These are phyloP conservation scores for Drosera capensis DNA, from an alignment of 148 eudicot species.

Conservation along the genomic window DNA sequence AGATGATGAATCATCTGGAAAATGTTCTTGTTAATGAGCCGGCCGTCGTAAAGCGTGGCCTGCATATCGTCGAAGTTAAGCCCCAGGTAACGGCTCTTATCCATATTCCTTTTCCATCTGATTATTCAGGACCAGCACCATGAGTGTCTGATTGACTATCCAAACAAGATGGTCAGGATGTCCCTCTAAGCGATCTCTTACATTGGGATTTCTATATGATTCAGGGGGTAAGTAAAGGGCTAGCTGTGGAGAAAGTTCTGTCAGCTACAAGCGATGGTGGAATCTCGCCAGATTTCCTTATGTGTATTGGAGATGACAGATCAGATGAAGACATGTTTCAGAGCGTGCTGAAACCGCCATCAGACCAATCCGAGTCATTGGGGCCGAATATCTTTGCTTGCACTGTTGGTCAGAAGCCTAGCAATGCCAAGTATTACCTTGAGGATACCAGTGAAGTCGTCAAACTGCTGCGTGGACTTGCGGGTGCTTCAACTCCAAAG, in stretches of 20 bases:
- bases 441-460: slow-evolving; percentile 51
- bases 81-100: slow-evolving; percentile 43
- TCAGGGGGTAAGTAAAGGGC: slow-evolving; percentile 75
- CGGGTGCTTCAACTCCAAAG: slow-evolving; percentile 32
- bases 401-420: slow-evolving; percentile 82
- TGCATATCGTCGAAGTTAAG: slow-evolving; percentile 69
- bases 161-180: background rate
- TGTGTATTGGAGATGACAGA: slow-evolving; percentile 75
- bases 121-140: background rate
- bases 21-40: slow-evolving; percentile 81
- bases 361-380: slow-evolving; percentile 17
- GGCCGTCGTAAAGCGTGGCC: slow-evolving; percentile 53
- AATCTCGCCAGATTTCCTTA: slow-evolving; percentile 47
- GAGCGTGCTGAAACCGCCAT: slow-evolving; percentile 33
- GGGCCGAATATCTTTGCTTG: slow-evolving; percentile 58
- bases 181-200: background rate
- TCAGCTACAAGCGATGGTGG: slow-evolving; percentile 24
- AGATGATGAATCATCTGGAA: slow-evolving; percentile 65
- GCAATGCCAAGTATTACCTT: slow-evolving; percentile 80
- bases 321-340: slow-evolving; percentile 93
- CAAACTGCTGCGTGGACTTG: slow-evolving; percentile 35
- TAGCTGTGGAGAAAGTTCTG: slow-evolving; percentile 52
- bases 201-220: slow-evolving; percentile 1
- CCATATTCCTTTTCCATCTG: background rate
- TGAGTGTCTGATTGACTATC: background rate